Conservation (phyloP, 2,329 filamentous ascomycete genomes). For the Venturia carpophila region DNA sequence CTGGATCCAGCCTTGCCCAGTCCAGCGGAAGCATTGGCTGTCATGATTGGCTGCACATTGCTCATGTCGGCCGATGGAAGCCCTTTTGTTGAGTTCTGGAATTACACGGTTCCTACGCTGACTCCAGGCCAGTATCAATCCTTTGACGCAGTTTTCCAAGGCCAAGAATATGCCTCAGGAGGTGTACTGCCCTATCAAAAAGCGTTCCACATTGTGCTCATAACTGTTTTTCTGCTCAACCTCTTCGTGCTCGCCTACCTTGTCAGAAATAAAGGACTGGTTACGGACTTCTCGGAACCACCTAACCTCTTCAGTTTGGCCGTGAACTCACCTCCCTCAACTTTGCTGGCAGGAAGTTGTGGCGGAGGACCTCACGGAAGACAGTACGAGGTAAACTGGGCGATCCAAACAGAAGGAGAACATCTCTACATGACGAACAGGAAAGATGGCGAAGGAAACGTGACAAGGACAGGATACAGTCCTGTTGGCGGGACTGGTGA, state of each 20-base stretch:
- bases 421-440: constrained; percentile 43
- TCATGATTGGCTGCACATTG: constrained; percentile 59
- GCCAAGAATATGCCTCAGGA: constrained; percentile 64
- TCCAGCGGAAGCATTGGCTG: constrained; percentile 65
- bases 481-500: constrained; percentile 22
- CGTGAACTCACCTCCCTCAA: constrained; percentile 53
- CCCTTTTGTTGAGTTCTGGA: constrained; percentile 50
- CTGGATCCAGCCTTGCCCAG: constrained; percentile 53
- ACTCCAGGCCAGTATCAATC: constrained; percentile 42
- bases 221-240: constrained; percentile 60
- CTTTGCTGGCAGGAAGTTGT: constrained; percentile 47
- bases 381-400: constrained; percentile 42
- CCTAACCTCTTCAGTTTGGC: constrained; percentile 66
- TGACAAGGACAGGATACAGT: constrained; percentile 8
- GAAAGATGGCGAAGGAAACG: constrained; percentile 4
- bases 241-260: constrained; percentile 58
- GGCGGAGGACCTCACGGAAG: constrained; percentile 47
- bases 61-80: constrained; percentile 52
- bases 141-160: constrained; percentile 58
- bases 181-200: constrained; percentile 53
- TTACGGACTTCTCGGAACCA: constrained; percentile 73
- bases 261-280: constrained; percentile 50
- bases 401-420: constrained; percentile 39
- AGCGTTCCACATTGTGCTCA: constrained; percentile 59
- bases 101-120: constrained; percentile 33